Base-by-base conservation (phyloP, 23 red algal species). In the Gracilaria caudata region DNA sequence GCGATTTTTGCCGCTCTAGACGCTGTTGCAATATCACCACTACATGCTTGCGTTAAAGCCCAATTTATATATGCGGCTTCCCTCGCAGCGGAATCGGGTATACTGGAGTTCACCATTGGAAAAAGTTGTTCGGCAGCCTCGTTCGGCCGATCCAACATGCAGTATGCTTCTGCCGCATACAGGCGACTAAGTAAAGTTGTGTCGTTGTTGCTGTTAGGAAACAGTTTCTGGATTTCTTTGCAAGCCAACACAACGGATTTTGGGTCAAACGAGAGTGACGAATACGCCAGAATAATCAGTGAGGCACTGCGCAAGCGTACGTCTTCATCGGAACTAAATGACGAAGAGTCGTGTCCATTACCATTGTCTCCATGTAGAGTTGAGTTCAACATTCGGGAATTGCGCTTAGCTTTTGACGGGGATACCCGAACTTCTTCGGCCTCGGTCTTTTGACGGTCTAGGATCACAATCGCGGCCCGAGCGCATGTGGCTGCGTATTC, bases 141-240 rank as follows among this genome's bases (percentile, higher is more conserved):
- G 4, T 64, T 63, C 5, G 87, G 59, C 19, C 87, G 76, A 20
- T 76, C 43, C 49, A 91, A 66, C 46, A 77, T 54, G 39, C 87
- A 91, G 13, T 49, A 74, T 19, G 87, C 87, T 73, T 91, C 87
- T 39, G 87, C 87, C 25, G 77, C 87, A 61, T 91, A 91, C 21
- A 91, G 63, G 17, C 66, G 87, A 66, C 77, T 76, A 29, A 91
- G 87, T 10, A 82, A 6, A 3, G 41, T 51, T 74, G 65, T 75
- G 39, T 91, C 87, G 56, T 82, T 82, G 32, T 82, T 76, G n/a
- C 40, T 28, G 34, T 81, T 72, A 3, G 77, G 87, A 73, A 51
- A 82, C 20, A 81, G 78, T 46, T 46, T 58, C 23, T 71, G 49
- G 21, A 91, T 59, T 70, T 82, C 60, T 35, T 82, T 63, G 59